Conservation (phyloP, 495 filamentous ascomycete species). For the Trichoderma asperelloides region DNA sequence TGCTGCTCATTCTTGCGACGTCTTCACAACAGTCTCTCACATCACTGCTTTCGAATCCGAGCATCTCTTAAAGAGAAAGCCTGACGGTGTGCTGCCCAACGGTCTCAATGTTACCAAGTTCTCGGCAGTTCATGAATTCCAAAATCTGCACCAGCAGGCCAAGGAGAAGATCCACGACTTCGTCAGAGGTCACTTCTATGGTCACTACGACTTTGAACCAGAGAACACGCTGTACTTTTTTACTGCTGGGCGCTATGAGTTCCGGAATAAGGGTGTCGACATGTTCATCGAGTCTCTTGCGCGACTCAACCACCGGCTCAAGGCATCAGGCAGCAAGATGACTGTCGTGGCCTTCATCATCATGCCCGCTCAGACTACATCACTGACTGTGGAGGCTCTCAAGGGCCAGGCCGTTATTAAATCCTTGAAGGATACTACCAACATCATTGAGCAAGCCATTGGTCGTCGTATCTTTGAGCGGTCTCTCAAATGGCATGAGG, state of each 20-base stretch:
- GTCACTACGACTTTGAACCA: constrained; percentile 91
- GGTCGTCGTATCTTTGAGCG: constrained; percentile 92
- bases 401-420: constrained; percentile 98
- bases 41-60: constrained; percentile 98
- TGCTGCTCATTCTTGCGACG: constrained; percentile 82
- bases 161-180: constrained; percentile 99
- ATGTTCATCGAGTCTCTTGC: constrained; percentile 98
- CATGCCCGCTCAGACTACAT: constrained; percentile 97
- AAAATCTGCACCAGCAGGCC: constrained; percentile 90
- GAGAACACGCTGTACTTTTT: constrained; percentile 99
- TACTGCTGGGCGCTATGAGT: constrained; percentile 93
- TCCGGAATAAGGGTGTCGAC: constrained; percentile 95
- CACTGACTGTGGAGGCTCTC: constrained; percentile 87
- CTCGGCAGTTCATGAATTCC: constrained; percentile 96
- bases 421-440: constrained; percentile 83
- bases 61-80: constrained; percentile 94
- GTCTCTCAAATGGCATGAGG: constrained; percentile 87
- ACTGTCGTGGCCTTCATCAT: constrained; percentile 99
- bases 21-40: constrained; percentile 97
- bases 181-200: constrained; percentile 96
- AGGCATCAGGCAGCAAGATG: constrained; percentile 73
- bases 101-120: constrained; percentile 98
- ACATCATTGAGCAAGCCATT: constrained; percentile 81
- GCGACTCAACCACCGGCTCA: constrained; percentile 86
- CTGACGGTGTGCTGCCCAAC: constrained; percentile 92